phyloP scores from a whole-genome alignment of 768 basidiomycete genomes.

The Crassisporium funariophilum region DNA sequence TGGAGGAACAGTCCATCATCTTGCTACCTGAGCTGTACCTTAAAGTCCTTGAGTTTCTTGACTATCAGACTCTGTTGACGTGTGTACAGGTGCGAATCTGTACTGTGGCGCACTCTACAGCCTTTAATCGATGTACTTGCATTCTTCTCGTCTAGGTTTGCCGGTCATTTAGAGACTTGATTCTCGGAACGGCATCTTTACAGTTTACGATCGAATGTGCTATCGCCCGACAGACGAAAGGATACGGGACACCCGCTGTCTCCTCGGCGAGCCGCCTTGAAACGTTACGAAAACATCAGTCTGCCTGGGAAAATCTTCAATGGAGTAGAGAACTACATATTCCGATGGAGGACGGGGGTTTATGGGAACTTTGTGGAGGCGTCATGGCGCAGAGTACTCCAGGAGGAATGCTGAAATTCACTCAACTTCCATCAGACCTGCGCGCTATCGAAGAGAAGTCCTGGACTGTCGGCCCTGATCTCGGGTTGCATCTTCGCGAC shows the following conservation, averaged over 20 bases:
- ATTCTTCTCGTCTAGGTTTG: constrained; percentile 17
- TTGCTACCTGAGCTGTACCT: constrained; percentile 13
- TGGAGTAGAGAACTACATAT: constrained; percentile 36
- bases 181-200: constrained; percentile 28
- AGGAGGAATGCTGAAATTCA: constrained; percentile 40
- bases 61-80: constrained; percentile 6
- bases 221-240: constrained; percentile 43
- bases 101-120: neutral
- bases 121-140: too few relatives aligned
- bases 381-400: constrained; percentile 47
- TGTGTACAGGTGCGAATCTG: neutral
- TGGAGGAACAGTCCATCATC: neutral
- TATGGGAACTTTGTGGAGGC: constrained; percentile 64
- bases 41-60: constrained; percentile 9
- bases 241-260: constrained; percentile 26
- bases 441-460: constrained; percentile 47
- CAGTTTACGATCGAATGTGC: constrained; percentile 50
- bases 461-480: constrained; percentile 41
- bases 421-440: constrained; percentile 49
- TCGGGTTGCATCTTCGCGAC: constrained; percentile 47
- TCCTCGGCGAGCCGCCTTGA: constrained; percentile 36
- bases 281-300: constrained; percentile 38
- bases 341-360: constrained; percentile 42
- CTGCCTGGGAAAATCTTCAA: constrained; percentile 40
- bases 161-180: constrained; percentile 12